Base-by-base conservation (phyloP, 192 early-diverging fungal genomes). In the Linnemannia zychae region DNA sequence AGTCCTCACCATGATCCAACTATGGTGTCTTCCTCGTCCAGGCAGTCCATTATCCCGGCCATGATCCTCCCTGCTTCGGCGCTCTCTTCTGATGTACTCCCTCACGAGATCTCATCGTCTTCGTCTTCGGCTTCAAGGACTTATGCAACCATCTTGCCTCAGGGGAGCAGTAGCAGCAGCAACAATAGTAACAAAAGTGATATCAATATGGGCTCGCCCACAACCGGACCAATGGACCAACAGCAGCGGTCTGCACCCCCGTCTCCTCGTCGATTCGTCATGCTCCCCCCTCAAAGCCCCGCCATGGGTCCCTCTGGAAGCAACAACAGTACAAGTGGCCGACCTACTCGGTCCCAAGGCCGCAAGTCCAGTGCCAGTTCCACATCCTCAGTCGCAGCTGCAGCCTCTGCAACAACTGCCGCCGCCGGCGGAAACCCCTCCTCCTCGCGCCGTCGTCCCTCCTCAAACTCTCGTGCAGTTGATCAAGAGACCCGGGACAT, bases 401-500 rank as follows among this genome's bases (percentile, higher is more conserved):
- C 37, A 4, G 24, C 65, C 7, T 13, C 53, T 6, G 28, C 74
- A 17, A 9, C 68, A 34, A 28, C 72, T 13, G 24, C 72, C 31
- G 7, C 52, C 37, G 67, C 72, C 18, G 24, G 53, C n/a, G 37
- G 15, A 34, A 36, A 52, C 15, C 1, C 75, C 4, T 31, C 72
- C 20, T 40, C 76, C 2, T 34, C 72, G 7, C 28, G 68, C 18
- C 83, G 83, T 12, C 77, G 83, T 6, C 28, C 81, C 2, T 75
- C 80, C 0, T 80, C 87, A 9, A 73, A 46, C 36, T 44, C 76
- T 24, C 82, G 80, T 16, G 71, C 76, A 12, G 84, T 89, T 18
- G 90, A 91, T 22, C 89, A 91, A 82, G 81, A 84, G 50, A 88
- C 87, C 18, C 90, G 93, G 52, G 95, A 97, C 69, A 77, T 89